Conservation (phyloP, 441 rosid genomes). For the Syzygium syzygioides region DNA sequence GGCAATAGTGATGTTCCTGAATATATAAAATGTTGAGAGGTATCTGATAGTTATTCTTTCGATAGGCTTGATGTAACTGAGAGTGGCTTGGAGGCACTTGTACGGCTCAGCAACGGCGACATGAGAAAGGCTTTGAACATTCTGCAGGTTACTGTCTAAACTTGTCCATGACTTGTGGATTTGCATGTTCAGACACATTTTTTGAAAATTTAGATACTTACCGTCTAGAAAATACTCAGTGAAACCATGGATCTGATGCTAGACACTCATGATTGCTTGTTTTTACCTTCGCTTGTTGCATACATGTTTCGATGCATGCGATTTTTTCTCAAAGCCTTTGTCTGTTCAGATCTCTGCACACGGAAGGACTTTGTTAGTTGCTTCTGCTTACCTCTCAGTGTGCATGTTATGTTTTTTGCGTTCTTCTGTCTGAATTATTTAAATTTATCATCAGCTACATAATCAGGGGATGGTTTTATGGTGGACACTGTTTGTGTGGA, state of each 20-base stretch:
- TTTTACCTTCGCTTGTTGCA: background rate
- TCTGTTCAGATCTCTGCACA: background rate
- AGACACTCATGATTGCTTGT: background rate
- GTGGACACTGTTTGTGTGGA: background rate
- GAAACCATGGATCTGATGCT: background rate
- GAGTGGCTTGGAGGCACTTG: constrained; percentile 76
- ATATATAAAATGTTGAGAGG: background rate
- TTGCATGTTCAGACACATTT: background rate
- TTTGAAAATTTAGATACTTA: background rate
- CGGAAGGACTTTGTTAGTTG: background rate
- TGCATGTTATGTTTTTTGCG: background rate
- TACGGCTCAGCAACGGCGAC: constrained; percentile 92
- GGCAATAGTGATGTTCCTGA: background rate
- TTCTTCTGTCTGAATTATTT: background rate
- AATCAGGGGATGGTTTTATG: background rate
- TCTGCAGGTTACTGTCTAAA: constrained; percentile 54
- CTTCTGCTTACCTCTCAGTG: background rate
- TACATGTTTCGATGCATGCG: background rate
- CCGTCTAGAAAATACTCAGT: background rate
- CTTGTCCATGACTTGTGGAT: background rate
- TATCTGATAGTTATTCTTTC: background rate
- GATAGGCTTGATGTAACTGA: constrained; percentile 78
- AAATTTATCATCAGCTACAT: background rate
- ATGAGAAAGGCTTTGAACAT: constrained; percentile 99
- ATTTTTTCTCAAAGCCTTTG: background rate